Conservation (phyloP, 2,329 filamentous ascomycete genomes). For the Aspergillus quadrilineatus region DNA sequence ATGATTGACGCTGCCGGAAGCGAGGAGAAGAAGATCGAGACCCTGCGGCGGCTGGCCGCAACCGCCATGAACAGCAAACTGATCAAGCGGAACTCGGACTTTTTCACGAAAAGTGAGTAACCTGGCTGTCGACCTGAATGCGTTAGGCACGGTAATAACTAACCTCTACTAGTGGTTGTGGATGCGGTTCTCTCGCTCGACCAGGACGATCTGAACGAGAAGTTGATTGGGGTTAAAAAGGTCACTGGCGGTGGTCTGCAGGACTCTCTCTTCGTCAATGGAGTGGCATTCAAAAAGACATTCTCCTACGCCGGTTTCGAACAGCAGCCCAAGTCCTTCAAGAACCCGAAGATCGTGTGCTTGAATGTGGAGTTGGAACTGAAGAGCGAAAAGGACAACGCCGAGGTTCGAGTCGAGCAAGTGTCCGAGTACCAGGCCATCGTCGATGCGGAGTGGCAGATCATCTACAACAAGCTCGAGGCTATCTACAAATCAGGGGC, state of each 20-base stretch:
- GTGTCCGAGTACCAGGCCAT: conserved; percentile 99
- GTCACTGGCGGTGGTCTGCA: conserved; percentile 94
- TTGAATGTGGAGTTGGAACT: conserved; percentile 97
- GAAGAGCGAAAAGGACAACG: conserved; percentile 99
- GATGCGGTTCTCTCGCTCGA: conserved; percentile 93
- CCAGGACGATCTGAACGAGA: conserved; percentile 96
- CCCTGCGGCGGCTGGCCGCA: conserved; percentile 80
- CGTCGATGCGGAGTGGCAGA: conserved; percentile 98
- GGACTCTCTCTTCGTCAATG: conserved; percentile 94
- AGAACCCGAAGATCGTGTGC: conserved; percentile 92
- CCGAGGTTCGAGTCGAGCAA: conserved; percentile 95
- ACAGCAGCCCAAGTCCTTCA: conserved; percentile 96
- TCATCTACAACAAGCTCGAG: conserved; percentile 99
- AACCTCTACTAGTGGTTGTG: conserved; percentile 74
- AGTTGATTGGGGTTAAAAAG: conserved; percentile 97
- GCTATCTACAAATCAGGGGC: conserved; percentile 89
- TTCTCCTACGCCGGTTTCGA: conserved; percentile 99
- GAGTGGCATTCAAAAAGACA: conserved; percentile 99
- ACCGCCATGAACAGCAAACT: conserved; percentile 99
- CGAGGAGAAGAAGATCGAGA: conserved; percentile 84
- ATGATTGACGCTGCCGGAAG: conserved; percentile 68
- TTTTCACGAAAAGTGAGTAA: conserved; percentile 87
- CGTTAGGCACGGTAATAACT: conserved; percentile 9
- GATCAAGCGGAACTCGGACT: conserved; percentile 93
- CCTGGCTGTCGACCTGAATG: background rate